Evolutionary conservation across 371 early-diverging fungal species (phyloP), one percentile per base, ranked within the genome.

Genomic region (Umbelopsis sp.): DNA sequence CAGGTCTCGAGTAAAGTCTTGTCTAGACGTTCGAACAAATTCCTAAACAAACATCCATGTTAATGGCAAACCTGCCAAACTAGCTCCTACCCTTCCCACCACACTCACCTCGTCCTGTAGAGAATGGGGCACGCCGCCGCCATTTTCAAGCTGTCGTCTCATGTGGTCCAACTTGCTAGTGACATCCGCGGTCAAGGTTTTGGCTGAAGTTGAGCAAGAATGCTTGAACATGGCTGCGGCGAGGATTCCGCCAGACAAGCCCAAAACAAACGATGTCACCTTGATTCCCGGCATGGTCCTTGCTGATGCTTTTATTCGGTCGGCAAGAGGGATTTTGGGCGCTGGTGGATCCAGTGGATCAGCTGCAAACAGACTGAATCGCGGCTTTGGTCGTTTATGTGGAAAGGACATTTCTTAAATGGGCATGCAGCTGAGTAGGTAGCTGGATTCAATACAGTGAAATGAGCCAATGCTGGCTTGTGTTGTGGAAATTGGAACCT

Each of bases 61-160:
- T 14, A 57, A 32, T 35, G 32, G 12, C 35, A 18, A 35, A 16
- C 35, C 16, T 35, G 3, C 18, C 18, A 16, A 22, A 20, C 20
- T 3, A 51, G 0, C 37, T 57, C 6, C 29, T 8, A 11, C 16
- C 29, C 1, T 9, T 53, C 3, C 35, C 12, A 18, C 14, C 37
- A 1, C 0, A 57, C 57, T 57, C 57, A 57, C 57, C 57, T 57
- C 35, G 14, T 57, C 57, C 57, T 57, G 57, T 10, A 57, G 57
- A 18, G 18, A 18, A 35, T 35, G 29, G 4, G 57, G 57, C 2
- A 57, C 57, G 12, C 57, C 57, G 9, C 57, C 57, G 35, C 57
- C 57, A 29, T 57, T 57, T 57, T 57, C 57, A n/a, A 57, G 57
- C 5, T 57, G 57, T 12, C 35, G 57, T 9, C 57, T 57, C 57